Evolutionary conservation across 306 rosid species (phyloP).

Genomic region (Trichosanthes cucumerina): DNA sequence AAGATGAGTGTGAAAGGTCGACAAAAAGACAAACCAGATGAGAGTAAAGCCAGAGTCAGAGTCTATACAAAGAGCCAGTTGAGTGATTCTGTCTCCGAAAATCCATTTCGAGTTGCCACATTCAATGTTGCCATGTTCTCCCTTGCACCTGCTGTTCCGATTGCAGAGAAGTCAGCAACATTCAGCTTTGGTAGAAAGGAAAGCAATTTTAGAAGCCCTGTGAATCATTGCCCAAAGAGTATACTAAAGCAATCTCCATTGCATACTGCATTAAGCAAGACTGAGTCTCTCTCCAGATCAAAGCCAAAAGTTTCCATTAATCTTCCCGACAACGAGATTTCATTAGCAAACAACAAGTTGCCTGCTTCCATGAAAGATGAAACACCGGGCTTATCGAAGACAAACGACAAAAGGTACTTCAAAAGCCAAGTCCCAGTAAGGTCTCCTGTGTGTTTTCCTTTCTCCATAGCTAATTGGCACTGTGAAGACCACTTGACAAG

Average conservation of each 20-base stretch:
- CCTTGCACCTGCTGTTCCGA: constrained; percentile 75
- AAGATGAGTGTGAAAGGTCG: constrained; percentile 34
- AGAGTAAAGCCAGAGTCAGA: constrained; percentile 12
- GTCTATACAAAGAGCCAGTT: constrained; percentile 20
- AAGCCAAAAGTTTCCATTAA: constrained; percentile 70
- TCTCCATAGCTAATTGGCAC: constrained; percentile 31
- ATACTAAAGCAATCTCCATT: constrained; percentile 72
- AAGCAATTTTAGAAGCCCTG: constrained; percentile 8
- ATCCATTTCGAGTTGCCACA: constrained; percentile 60
- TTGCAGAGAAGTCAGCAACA: constrained; percentile 23
- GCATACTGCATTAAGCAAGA: constrained; percentile 22
- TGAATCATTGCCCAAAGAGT: constrained; percentile 42
- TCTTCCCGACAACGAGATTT: constrained; percentile 79
- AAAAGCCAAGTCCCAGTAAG: constrained; percentile 56
- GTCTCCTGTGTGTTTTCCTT: constrained; percentile 66
- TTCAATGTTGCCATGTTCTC: constrained; percentile 92
- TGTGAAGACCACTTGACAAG: constrained; percentile 33
- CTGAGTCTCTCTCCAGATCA: constrained; percentile 32
- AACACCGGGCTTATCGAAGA: constrained; percentile 19
- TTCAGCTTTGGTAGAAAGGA: constrained; percentile 18
- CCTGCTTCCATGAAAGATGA: constrained; percentile 24
- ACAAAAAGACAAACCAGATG: constrained; percentile 18
- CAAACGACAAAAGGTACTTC: constrained; percentile 18
- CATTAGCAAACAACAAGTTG: constrained; percentile 49
- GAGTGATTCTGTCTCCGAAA: constrained; percentile 27